Conservation (phyloP, 306 rosid species). For the Mucuna pruriens region DNA sequence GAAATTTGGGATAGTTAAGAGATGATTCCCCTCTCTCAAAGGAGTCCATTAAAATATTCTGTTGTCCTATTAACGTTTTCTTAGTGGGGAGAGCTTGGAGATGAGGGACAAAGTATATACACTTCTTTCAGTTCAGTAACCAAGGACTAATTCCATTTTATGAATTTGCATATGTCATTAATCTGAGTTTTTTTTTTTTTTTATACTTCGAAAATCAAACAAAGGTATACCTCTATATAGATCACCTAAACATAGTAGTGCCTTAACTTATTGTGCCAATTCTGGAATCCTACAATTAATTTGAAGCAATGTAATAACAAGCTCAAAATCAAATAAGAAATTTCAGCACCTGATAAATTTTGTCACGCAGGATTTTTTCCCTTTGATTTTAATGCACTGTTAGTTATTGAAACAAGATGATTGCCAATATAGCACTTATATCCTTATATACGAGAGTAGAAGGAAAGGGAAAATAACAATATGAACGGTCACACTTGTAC, state of each 20-base stretch:
- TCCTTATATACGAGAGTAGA: neutral
- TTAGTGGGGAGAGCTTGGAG: too few species aligned
- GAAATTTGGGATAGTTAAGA: too few species aligned
- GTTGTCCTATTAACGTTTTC: too few species aligned
- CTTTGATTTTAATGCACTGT: conserved; percentile 2
- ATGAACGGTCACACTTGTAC: neutral
- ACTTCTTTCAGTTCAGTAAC: too few species aligned
- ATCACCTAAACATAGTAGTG: too few species aligned
- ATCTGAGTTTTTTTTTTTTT: too few species aligned
- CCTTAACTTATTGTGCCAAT: too few species aligned
- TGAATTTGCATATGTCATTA: too few species aligned
- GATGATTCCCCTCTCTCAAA: neutral
- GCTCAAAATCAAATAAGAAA: neutral
- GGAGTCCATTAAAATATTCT: neutral
- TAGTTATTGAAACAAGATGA: neutral
- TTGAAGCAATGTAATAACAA: neutral
- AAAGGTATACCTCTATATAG: too few species aligned
- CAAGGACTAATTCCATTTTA: too few species aligned
- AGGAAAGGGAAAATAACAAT: neutral
- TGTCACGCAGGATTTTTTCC: neutral
- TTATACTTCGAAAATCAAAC: too few species aligned
- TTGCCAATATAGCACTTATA: neutral
- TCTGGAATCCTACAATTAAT: too few species aligned
- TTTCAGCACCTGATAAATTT: neutral
- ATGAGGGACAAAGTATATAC: neutral